Conservation (phyloP, 2,329 filamentous ascomycete genomes). For the Hypoxylon rubiginosum region DNA sequence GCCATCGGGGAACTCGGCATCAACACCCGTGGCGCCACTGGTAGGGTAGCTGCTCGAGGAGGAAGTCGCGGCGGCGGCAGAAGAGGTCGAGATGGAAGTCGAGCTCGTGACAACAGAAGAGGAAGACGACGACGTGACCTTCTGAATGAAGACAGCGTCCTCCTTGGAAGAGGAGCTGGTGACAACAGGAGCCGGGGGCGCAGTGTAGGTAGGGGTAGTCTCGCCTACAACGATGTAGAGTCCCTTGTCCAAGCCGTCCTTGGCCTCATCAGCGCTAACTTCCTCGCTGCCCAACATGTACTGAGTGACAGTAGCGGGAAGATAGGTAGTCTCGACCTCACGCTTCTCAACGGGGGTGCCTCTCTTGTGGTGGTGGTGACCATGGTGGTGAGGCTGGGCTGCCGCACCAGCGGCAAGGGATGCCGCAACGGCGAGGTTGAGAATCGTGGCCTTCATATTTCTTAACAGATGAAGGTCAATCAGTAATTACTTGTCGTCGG, state of each 20-base stretch:
- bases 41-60: constrained; percentile 42
- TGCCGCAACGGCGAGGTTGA: constrained; percentile 66
- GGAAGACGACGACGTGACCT: constrained; percentile 53
- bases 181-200: constrained; percentile 55
- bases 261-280: constrained; percentile 74
- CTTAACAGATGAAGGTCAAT: constrained; percentile 10
- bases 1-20: constrained; percentile 81
- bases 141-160: constrained; percentile 51
- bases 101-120: constrained; percentile 54
- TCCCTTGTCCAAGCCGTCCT: constrained; percentile 78
- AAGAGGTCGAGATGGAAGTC: constrained; percentile 50
- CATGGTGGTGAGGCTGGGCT: constrained; percentile 71
- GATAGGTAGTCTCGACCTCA: constrained; percentile 65
- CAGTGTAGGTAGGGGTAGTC: constrained; percentile 65
- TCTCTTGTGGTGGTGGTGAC: constrained; percentile 72
- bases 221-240: constrained; percentile 76
- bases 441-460: constrained; percentile 63
- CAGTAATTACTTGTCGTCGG: constrained; percentile 20
- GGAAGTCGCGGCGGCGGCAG: constrained; percentile 48
- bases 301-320: constrained; percentile 73
- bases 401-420: constrained; percentile 59
- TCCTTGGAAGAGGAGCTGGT: constrained; percentile 52
- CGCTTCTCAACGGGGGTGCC: constrained; percentile 63
- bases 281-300: constrained; percentile 78
- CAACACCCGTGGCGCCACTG: constrained; percentile 64